Evolutionary conservation across 768 basidiomycete species (phyloP).

Genomic region (Tulasnella sp.): DNA sequence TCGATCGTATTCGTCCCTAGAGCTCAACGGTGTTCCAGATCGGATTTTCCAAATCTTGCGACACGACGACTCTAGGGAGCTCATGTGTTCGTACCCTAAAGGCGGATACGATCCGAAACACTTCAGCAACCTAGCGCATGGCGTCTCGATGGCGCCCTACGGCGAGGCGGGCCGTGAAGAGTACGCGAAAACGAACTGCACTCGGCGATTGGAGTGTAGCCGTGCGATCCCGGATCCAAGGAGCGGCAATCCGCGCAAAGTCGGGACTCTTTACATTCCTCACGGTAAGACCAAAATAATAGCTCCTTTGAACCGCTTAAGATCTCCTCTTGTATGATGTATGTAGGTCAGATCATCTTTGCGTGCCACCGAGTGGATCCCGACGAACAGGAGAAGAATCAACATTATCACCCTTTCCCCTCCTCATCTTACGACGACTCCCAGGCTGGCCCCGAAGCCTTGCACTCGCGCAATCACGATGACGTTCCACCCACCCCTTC

Average conservation of each 20-base stretch:
- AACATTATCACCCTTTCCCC: conserved; percentile 20
- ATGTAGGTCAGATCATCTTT: conserved; percentile 48
- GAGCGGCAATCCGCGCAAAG: conserved; percentile 59
- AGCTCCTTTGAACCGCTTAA: neutral
- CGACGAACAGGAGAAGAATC: neutral
- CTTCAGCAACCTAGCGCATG: neutral
- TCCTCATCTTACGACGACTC: neutral
- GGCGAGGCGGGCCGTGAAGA: conserved; percentile 43
- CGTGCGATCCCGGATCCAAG: conserved; percentile 53
- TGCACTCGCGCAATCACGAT: neutral
- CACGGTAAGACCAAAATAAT: conserved; percentile 61
- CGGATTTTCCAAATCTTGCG: conserved; percentile 31
- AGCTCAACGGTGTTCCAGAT: neutral
- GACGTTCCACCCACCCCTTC: conserved; percentile 20
- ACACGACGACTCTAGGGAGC: conserved; percentile 25
- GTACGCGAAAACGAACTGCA: conserved; percentile 84
- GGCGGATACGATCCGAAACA: conserved; percentile 10
- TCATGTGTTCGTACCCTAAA: conserved; percentile 28
- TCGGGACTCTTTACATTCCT: conserved; percentile 88
- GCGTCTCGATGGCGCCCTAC: neutral
- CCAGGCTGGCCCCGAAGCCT: neutral
- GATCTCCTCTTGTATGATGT: neutral
- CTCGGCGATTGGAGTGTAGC: conserved; percentile 76
- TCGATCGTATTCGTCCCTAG: conserved; percentile 11
- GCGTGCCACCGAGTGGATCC: conserved; percentile 45